Evolutionary conservation across 192 early-diverging fungal species (phyloP).

Genomic region (Phycomyces blakesleeanus): DNA sequence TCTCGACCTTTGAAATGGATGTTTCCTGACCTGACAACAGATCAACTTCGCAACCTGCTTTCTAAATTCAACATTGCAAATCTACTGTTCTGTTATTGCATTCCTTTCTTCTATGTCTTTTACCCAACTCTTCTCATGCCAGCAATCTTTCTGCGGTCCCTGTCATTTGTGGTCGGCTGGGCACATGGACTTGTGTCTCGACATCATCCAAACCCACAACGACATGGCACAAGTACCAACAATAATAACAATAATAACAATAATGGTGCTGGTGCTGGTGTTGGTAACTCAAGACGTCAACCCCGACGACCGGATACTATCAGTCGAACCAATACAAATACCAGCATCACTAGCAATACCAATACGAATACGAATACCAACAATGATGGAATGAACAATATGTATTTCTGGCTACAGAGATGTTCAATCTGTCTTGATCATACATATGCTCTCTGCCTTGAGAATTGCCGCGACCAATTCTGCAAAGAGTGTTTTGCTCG

Average conservation of each 20-base stretch:
- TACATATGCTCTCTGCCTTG: constrained; percentile 29
- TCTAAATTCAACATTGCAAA: constrained; percentile 37
- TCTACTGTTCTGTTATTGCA: constrained; percentile 34
- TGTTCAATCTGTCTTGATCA: constrained; percentile 37
- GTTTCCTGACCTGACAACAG: constrained; percentile 5
- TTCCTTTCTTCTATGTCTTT: constrained; percentile 40
- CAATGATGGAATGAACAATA: constrained; percentile 25
- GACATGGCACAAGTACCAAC: too few relatives aligned
- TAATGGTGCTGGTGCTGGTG: too few relatives aligned
- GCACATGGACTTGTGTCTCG: constrained; percentile 11
- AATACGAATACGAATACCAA: neutral
- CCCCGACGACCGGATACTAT: neutral
- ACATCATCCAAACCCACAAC: constrained; percentile 6
- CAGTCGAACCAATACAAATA: constrained; percentile 2
- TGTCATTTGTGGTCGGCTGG: constrained; percentile 31
- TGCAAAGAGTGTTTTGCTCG: constrained; percentile 36
- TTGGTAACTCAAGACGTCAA: neutral
- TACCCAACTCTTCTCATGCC: constrained; percentile 35
- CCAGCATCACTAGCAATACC: too few relatives aligned
- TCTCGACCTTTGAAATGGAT: neutral
- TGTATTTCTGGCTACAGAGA: constrained; percentile 35
- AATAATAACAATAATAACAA: too few relatives aligned
- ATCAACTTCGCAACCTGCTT: constrained; percentile 7
- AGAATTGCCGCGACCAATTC: constrained; percentile 35
- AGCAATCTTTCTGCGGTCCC: constrained; percentile 32